Evolutionary conservation across 2,329 filamentous ascomycete genomes (phyloP).

Genomic region (Byssothecium circinans): DNA sequence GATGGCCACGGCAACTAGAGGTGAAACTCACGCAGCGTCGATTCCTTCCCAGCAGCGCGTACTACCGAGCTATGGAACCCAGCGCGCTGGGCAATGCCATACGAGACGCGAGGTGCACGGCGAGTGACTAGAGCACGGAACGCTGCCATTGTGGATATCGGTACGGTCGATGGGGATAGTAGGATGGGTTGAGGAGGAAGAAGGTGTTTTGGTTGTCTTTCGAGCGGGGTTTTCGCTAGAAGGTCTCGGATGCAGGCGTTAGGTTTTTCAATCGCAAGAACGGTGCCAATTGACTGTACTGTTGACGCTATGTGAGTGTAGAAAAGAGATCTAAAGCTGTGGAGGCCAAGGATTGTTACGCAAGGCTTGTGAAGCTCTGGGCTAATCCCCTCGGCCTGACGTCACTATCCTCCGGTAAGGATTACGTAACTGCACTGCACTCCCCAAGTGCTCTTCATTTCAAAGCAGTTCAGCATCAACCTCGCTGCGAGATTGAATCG

Average conservation of each 20-base stretch:
- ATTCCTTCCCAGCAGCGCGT: constrained; percentile 49
- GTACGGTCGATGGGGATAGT: neutral
- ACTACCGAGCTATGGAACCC: constrained; percentile 44
- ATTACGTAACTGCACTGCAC: too few species aligned
- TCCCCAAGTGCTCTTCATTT: too few species aligned
- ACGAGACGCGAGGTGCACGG: constrained; percentile 29
- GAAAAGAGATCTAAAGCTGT: neutral
- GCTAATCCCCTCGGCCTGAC: too few species aligned
- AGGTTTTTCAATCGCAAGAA: neutral
- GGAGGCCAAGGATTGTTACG: neutral
- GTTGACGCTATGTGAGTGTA: neutral
- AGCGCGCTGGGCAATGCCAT: constrained; percentile 35
- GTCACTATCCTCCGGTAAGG: too few species aligned
- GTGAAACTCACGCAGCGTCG: constrained; percentile 45
- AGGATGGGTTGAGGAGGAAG: neutral
- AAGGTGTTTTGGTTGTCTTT: neutral
- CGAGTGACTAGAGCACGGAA: constrained; percentile 36
- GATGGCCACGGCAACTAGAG: too few species aligned
- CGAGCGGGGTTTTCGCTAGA: neutral
- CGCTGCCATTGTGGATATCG: constrained; percentile 31
- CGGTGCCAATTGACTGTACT: neutral
- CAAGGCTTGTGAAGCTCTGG: neutral
- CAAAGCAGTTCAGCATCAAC: too few species aligned
- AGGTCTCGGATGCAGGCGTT: too few species aligned
- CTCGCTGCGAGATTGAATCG: too few species aligned